These are phyloP conservation scores for Spizellomyces sp. DNA, from an alignment of 192 early-diverging fungal genomes.

Conservation along the genomic window DNA sequence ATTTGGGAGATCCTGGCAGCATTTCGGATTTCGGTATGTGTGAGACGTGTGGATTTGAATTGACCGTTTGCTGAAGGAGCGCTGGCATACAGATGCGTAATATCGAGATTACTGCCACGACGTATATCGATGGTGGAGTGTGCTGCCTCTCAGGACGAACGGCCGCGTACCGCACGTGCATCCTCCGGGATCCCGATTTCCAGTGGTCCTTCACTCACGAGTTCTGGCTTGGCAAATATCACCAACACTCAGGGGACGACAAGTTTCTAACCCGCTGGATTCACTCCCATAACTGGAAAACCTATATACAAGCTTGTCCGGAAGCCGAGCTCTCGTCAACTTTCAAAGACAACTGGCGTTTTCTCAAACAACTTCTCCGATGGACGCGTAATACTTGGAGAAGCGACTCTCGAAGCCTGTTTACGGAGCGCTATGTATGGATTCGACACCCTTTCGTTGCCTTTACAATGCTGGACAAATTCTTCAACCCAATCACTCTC, in stretches of 20 bases:
- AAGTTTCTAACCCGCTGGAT: slow-evolving; percentile 78
- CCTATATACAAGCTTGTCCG: slow-evolving; percentile 66
- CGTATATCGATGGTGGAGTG: slow-evolving; percentile 75
- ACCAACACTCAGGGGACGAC: slow-evolving; percentile 74
- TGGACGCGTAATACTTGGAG: slow-evolving; percentile 80
- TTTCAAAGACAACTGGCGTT: slow-evolving; percentile 77
- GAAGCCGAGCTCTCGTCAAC: slow-evolving; percentile 71
- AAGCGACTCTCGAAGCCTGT: slow-evolving; percentile 65
- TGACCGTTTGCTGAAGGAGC: background rate
- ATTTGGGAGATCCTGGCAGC: slow-evolving; percentile 75
- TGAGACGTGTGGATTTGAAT: background rate
- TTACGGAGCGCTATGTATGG: slow-evolving; percentile 68
- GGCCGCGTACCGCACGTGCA: slow-evolving; percentile 69
- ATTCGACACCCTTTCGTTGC: slow-evolving; percentile 68
- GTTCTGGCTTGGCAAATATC: slow-evolving; percentile 72
- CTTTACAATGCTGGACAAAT: slow-evolving; percentile 76
- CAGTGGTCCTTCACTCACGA: slow-evolving; percentile 73
- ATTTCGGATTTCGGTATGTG: slow-evolving; percentile 59
- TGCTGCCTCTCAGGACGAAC: slow-evolving; percentile 75
- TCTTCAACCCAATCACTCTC: slow-evolving; percentile 73
- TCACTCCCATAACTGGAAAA: slow-evolving; percentile 69
- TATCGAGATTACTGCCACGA: slow-evolving; percentile 72
- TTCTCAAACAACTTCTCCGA: slow-evolving; percentile 68
- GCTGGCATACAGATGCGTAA: slow-evolving; percentile 59
- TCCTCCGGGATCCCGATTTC: slow-evolving; percentile 71